Conservation (phyloP, 805 yeast genomes). For the Phaffomyces antillensis region DNA sequence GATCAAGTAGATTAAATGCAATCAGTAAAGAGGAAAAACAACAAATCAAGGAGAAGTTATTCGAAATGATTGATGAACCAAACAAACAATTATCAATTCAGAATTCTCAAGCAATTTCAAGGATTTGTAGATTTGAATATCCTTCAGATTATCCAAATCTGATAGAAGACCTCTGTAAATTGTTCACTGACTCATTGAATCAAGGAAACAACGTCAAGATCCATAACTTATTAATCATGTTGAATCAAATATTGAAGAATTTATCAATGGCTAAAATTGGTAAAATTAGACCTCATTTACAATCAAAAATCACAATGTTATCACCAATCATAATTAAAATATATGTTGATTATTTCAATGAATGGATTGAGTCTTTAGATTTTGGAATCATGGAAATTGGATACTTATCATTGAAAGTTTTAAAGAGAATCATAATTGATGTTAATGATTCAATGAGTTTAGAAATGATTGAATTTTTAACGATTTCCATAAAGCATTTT, state of each 20-base stretch:
- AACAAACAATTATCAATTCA: constrained; percentile 73
- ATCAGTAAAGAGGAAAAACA: constrained; percentile 62
- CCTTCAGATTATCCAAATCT: constrained; percentile 82
- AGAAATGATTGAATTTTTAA: constrained; percentile 55
- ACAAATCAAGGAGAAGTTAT: constrained; percentile 51
- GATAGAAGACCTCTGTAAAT: constrained; percentile 53
- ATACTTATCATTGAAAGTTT: constrained; percentile 66
- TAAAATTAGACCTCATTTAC: constrained; percentile 70
- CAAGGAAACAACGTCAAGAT: constrained; percentile 43
- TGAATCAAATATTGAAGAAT: constrained; percentile 73
- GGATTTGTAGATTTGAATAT: constrained; percentile 76
- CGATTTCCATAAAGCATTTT: constrained; percentile 49
- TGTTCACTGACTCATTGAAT: constrained; percentile 37
- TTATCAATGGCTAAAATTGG: constrained; percentile 78
- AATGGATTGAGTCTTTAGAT: constrained; percentile 48
- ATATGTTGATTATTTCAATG: constrained; percentile 52
- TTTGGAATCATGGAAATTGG: constrained; percentile 63
- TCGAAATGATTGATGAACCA: constrained; percentile 56
- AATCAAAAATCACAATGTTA: constrained; percentile 57
- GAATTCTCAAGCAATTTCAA: constrained; percentile 75
- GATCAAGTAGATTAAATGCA: constrained; percentile 51
- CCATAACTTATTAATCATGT: constrained; percentile 55
- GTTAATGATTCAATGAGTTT: constrained; percentile 63
- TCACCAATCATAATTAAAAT: constrained; percentile 52
- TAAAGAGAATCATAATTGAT: constrained; percentile 67